Evolutionary conservation across 73 alveolate genomes (phyloP).

Genomic region (Paraurostyla sp.): DNA sequence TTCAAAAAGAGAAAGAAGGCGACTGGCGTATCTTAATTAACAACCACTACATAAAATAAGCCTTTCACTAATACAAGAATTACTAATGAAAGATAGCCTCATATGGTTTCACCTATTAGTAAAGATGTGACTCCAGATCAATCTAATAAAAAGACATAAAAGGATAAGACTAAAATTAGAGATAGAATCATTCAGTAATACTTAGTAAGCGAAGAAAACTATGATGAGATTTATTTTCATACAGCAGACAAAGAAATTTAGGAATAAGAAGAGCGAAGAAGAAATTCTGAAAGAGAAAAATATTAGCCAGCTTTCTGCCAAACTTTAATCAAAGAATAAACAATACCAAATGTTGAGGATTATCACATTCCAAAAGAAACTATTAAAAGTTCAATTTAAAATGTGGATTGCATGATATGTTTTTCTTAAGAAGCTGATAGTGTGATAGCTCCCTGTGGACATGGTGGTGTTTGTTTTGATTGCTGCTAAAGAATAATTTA

Average conservation of each 20-base stretch:
- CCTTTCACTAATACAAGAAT: slow-evolving; percentile 1
- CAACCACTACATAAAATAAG: neutral
- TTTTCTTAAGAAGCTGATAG: slow-evolving; percentile 1
- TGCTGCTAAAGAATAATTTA: slow-evolving; percentile 38
- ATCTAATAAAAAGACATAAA: neutral
- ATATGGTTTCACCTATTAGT: neutral
- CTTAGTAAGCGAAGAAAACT: neutral
- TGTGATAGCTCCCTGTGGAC: slow-evolving; percentile 56
- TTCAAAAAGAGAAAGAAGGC: slow-evolving; percentile 4
- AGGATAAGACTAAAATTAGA: neutral
- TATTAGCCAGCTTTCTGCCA: neutral
- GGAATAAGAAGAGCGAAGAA: neutral
- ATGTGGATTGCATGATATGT: slow-evolving; percentile 55
- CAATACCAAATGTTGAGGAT: neutral
- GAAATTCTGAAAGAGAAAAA: slow-evolving; percentile 7
- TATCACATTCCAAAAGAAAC: neutral
- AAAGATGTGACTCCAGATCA: neutral
- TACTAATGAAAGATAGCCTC: neutral
- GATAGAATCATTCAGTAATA: neutral
- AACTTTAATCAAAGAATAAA: neutral
- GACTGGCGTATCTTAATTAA: neutral
- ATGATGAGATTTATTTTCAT: slow-evolving; percentile 7
- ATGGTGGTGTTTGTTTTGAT: slow-evolving; percentile 54
- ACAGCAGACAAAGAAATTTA: neutral
- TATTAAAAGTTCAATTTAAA: neutral